These are phyloP conservation scores for Neurospora sp. DNA, from an alignment of 495 filamentous ascomycete genomes.

Conservation along the genomic window DNA sequence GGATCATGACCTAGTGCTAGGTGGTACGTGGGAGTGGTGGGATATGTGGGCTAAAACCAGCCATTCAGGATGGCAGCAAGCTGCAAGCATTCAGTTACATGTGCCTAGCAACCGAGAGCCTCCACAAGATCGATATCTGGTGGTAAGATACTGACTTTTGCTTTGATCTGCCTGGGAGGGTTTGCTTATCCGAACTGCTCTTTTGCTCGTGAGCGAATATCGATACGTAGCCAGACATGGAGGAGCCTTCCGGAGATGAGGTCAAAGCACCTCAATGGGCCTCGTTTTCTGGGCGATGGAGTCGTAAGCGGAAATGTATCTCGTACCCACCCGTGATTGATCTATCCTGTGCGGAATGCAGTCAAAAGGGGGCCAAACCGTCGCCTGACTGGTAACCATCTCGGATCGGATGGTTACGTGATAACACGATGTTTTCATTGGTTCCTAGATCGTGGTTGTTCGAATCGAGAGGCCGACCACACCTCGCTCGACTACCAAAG, in stretches of 20 bases:
- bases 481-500: background rate
- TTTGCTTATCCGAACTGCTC: background rate
- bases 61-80: background rate
- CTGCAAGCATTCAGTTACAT: background rate
- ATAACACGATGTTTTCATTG: background rate
- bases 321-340: background rate
- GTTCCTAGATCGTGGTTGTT: background rate
- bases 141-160: background rate
- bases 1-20: background rate
- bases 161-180: background rate
- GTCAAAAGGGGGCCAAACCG: background rate
- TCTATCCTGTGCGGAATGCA: background rate
- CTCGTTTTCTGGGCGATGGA: background rate
- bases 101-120: background rate
- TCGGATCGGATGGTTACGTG: background rate
- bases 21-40: background rate
- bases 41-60: background rate
- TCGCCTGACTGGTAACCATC: background rate
- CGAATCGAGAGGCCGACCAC: background rate
- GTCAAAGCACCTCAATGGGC: background rate
- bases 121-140: background rate
- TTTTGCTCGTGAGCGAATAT: background rate
- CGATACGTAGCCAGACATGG: background rate
- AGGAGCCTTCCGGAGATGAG: background rate
- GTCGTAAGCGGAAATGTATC: background rate